Base-by-base conservation (phyloP, 768 basidiomycete genomes). In the Pisolithus tinctorius region DNA sequence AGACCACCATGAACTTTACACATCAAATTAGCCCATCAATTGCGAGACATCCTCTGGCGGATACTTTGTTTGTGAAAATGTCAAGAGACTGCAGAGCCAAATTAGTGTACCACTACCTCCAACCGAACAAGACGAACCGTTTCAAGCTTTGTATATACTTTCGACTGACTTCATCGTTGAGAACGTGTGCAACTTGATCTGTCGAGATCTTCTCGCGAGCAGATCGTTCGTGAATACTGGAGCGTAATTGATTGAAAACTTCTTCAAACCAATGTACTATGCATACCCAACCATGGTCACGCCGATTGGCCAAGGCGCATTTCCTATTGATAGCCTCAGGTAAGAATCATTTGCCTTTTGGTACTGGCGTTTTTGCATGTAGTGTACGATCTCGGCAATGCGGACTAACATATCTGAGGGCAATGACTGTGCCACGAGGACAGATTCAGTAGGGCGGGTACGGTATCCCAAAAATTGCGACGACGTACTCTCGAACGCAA, bases 231-330 rank as follows among this genome's bases (percentile, higher is more conserved):
- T 99, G 96, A 50, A 98, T 96, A 73, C 93, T 88, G 53, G 45
- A 27, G 39, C 8, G 51, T 16, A 54, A 16, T 54, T 27, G 40
- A 36, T n/a, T 31, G n/a, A 26, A 1, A 40, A 38, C 30, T 38
- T 16, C 29, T 30, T 3, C 3, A 3, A 20, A 25, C 26, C 1
- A 13, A 11, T 20, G 39, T 27, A 9, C 41, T 49, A 38, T 10
- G 75, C 84, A 37, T 69, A 93, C 92, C 93, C 94, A 72, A 98
- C 96, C 88, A 95, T 95, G 54, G 96, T 99, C 8, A 99, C 96
- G 40, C 96, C 96, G 62, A 99, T 99, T 1, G 96, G 96, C 96
- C 96, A 99, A 3, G 96, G 94, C 0, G 96, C 95, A 61, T 96
- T 99, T 31, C 96, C 96, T 56, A 99, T 99, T 5, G 91, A 93